Percentiles rank a stretch among this genome's conserved stretches.
phyloP scores from a whole-genome alignment of 306 rosid species.

The Rosa persica region DNA sequence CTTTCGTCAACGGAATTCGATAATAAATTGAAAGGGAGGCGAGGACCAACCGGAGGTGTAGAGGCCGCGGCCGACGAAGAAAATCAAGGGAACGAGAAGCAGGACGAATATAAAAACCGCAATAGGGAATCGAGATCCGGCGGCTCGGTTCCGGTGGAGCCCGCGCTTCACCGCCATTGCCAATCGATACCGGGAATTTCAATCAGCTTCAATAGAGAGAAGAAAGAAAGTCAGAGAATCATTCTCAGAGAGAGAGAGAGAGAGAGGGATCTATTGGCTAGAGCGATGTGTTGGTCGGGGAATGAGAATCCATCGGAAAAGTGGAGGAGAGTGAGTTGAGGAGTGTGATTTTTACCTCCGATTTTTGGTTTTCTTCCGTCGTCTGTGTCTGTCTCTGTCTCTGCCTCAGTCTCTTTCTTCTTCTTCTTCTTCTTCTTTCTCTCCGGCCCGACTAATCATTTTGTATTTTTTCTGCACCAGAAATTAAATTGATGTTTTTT shows the following conservation, averaged over 20 bases:
- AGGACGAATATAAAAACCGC: constrained; percentile 46
- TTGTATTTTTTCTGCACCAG: too few species aligned
- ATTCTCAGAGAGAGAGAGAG: background rate
- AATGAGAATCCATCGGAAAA: constrained; percentile 2
- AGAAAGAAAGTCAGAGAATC: background rate
- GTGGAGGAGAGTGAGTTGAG: background rate
- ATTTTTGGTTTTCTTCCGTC: background rate
- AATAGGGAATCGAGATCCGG: constrained; percentile 51
- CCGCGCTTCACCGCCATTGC: constrained; percentile 69
- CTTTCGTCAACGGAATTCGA: background rate
- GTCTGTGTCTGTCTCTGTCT: background rate
- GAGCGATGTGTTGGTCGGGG: background rate
- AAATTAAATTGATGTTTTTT: too few species aligned
- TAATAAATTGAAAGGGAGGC: background rate
- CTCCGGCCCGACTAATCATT: background rate
- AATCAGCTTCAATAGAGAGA: constrained; percentile 1
- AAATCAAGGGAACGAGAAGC: constrained; percentile 53
- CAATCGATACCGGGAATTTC: constrained; percentile 26
- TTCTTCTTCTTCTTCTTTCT: background rate
- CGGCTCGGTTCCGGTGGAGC: constrained; percentile 42
- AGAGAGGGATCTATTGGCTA: background rate
- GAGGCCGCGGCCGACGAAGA: constrained; percentile 68
- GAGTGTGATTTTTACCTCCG: background rate
- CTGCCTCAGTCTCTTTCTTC: background rate
- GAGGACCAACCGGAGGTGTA: constrained; percentile 47